A percentile compares a stretch with the other conserved stretches of the same genome.
Conservation (phyloP, 2,329 filamentous ascomycete genomes). For the Keithomyces neogunnii region DNA sequence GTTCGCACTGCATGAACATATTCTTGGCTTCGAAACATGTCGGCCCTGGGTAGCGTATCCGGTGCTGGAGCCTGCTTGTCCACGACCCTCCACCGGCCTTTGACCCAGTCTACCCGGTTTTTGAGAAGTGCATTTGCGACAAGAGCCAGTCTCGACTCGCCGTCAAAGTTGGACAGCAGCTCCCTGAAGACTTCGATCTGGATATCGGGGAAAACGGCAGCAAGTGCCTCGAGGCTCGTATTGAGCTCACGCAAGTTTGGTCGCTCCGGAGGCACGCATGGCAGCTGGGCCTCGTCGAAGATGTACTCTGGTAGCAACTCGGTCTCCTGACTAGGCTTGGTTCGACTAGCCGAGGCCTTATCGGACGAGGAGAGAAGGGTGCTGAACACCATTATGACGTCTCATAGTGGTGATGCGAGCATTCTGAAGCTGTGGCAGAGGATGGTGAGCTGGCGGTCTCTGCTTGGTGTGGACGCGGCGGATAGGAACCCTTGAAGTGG, state of each 20-base stretch:
- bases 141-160: conserved; percentile 67
- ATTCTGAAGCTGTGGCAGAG: not conserved
- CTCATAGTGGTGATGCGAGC: conserved; percentile 20
- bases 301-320: conserved; percentile 38
- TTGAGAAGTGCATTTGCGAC: conserved; percentile 72
- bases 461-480: not conserved
- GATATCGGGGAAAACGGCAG: conserved; percentile 70
- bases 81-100: conserved; percentile 52
- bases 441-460: not conserved
- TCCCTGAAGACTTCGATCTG: conserved; percentile 76
- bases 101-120: conserved; percentile 60
- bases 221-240: conserved; percentile 56
- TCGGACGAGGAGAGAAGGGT: conserved; percentile 37
- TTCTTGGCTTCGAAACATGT: conserved; percentile 56
- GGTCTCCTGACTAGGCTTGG: conserved; percentile 19
- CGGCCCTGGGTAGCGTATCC: conserved; percentile 42
- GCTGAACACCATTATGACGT: conserved; percentile 40
- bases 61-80: conserved; percentile 25
- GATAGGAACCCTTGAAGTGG: not conserved
- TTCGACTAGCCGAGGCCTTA: conserved; percentile 23
- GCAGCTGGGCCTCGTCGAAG: conserved; percentile 46
- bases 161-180: conserved; percentile 66
- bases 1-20: conserved; percentile 63
- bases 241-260: conserved; percentile 64
- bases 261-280: conserved; percentile 38